phyloP scores from a whole-genome alignment of 2,329 filamentous ascomycete species.

The Huntiella decipiens region DNA sequence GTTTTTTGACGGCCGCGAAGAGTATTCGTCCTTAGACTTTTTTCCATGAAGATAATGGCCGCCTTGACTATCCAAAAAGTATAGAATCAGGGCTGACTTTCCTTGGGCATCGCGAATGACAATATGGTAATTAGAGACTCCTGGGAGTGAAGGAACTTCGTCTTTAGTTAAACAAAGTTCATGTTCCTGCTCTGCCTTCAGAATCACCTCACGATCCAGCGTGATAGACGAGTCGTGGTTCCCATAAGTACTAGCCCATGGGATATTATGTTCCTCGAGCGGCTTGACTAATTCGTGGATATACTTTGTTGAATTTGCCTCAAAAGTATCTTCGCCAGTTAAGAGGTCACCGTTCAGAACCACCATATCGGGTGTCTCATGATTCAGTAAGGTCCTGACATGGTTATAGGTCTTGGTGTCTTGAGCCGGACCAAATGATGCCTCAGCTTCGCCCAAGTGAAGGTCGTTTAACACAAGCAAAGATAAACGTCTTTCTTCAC shows the following conservation, averaged over 20 bases:
- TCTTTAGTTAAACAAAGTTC: constrained; percentile 11
- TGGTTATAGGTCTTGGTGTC: constrained; percentile 38
- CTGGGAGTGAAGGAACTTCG: constrained; percentile 12
- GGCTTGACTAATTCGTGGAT: constrained; percentile 40
- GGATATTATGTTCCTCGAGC: constrained; percentile 32
- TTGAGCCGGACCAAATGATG: constrained; percentile 27
- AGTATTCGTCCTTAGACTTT: neutral
- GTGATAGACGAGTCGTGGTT: constrained; percentile 50
- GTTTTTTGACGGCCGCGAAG: neutral
- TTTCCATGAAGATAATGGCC: constrained; percentile 18
- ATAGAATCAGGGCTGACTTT: constrained; percentile 32
- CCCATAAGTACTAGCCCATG: constrained; percentile 51
- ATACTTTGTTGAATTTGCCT: constrained; percentile 30
- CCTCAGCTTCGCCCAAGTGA: constrained; percentile 49
- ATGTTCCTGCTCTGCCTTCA: constrained; percentile 20
- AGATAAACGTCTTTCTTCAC: constrained; percentile 27
- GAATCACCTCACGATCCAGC: constrained; percentile 27
- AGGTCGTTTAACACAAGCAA: constrained; percentile 48
- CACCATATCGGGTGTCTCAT: constrained; percentile 38
- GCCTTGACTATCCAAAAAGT: constrained; percentile 54
- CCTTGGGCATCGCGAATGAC: constrained; percentile 24
- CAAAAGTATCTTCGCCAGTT: constrained; percentile 43
- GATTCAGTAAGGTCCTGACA: constrained; percentile 37
- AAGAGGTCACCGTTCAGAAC: constrained; percentile 56
- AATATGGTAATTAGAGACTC: constrained; percentile 29